A percentile compares a stretch with the other conserved stretches of the same genome.
Evolutionary conservation across 768 basidiomycete species (phyloP).

Genomic region (Serendipita sp.): DNA sequence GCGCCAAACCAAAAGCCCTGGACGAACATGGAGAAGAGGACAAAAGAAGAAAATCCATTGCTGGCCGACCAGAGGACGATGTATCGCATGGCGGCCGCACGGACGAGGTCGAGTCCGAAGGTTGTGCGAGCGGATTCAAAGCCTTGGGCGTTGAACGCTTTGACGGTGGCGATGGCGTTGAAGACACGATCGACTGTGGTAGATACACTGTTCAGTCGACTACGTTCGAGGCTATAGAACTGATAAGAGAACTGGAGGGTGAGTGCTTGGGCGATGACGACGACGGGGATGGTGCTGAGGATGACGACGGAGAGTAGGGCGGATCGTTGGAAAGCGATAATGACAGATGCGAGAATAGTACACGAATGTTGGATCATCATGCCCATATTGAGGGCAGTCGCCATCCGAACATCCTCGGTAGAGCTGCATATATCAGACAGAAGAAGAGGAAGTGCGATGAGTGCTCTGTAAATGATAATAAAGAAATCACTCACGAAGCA

Average conservation of each 20-base stretch:
- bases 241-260: constrained; percentile 59
- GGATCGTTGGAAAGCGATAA: constrained; percentile 68
- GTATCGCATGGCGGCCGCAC: constrained; percentile 34
- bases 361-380: constrained; percentile 65
- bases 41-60: constrained; percentile 55
- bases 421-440: constrained; percentile 38
- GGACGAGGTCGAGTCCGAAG: constrained; percentile 30
- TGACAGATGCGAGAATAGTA: constrained; percentile 61
- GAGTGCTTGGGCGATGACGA: constrained; percentile 58
- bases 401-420: constrained; percentile 84
- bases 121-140: constrained; percentile 37
- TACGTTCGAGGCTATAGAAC: constrained; percentile 49
- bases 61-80: constrained; percentile 64
- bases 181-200: constrained; percentile 66
- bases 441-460: constrained; percentile 9
- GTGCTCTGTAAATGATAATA: background rate
- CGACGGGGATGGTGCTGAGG: constrained; percentile 72
- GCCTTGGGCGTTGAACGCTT: constrained; percentile 70
- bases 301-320: constrained; percentile 82
- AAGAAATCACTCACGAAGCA: constrained; percentile 39
- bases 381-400: constrained; percentile 66
- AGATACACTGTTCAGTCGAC: constrained; percentile 51
- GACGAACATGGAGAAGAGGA: constrained; percentile 85
- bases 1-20: constrained; percentile 95
- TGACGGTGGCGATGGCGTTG: constrained; percentile 73